Percentiles rank a stretch among this genome's conserved stretches.
phyloP scores from a whole-genome alignment of 2,329 filamentous ascomycete genomes.

The Fusarium sp. region DNA sequence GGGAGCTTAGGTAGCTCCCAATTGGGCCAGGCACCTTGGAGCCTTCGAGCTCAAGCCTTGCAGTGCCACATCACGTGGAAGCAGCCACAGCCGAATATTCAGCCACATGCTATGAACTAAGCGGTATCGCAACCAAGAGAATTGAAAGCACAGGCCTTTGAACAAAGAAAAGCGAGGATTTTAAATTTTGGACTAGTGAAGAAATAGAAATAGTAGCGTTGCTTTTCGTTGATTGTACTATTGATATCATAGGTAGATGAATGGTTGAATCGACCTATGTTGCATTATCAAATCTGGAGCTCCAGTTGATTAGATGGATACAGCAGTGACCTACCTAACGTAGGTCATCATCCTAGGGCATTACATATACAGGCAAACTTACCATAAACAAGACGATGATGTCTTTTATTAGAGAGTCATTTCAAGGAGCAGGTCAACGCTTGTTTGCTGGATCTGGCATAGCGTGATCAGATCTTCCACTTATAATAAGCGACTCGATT shows the following conservation, averaged over 20 bases:
- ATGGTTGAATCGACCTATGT: not conserved
- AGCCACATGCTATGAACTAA: conserved; percentile 20
- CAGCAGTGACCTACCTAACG: not conserved
- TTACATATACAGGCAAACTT: not conserved
- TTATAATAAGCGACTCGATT: conserved; percentile 11
- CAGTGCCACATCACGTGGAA: conserved; percentile 30
- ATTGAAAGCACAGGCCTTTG: not conserved
- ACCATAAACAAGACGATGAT: not conserved
- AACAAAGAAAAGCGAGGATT: not conserved
- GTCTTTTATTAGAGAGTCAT: not conserved
- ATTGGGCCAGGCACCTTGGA: conserved; percentile 39
- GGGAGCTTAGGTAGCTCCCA: conserved; percentile 46
- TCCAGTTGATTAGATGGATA: not conserved
- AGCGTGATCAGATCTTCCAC: conserved; percentile 8
- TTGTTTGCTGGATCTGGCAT: not conserved
- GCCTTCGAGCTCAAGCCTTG: conserved; percentile 29
- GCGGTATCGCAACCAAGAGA: not conserved
- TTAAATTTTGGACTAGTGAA: not conserved
- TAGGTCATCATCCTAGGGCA: not conserved
- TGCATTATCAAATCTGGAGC: not conserved
- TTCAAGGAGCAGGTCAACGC: not conserved
- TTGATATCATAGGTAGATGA: conserved; percentile 25
- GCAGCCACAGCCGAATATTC: not conserved
- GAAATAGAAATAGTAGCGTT: conserved; percentile 6
- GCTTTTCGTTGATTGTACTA: not conserved